These are phyloP conservation scores for Neurospora sp. DNA, from an alignment of 2,329 filamentous ascomycete species.

Conservation along the genomic window DNA sequence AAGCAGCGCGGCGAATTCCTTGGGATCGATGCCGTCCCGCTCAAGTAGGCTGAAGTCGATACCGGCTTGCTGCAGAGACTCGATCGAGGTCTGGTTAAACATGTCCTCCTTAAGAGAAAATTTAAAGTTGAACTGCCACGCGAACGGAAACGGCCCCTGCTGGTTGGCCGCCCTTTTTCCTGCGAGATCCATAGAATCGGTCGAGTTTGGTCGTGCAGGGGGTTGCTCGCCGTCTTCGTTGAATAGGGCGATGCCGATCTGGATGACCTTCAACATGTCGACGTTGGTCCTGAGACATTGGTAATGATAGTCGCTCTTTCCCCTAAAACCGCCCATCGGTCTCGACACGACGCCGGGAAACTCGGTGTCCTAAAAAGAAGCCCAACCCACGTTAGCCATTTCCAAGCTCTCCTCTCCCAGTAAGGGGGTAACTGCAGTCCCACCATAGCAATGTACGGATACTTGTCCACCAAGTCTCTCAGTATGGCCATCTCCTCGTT, in stretches of 20 bases:
- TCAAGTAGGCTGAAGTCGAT: conserved; percentile 82
- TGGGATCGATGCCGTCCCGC: conserved; percentile 80
- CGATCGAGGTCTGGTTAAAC: conserved; percentile 93
- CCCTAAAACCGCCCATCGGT: conserved; percentile 88
- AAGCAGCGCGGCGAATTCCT: conserved; percentile 78
- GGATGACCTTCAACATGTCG: conserved; percentile 93
- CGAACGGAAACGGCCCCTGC: conserved; percentile 60
- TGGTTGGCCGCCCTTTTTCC: conserved; percentile 28
- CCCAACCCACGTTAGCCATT: conserved; percentile 5
- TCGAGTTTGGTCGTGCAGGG: conserved; percentile 51
- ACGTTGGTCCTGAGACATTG: conserved; percentile 96
- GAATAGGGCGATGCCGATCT: conserved; percentile 90
- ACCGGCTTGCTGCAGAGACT: conserved; percentile 81
- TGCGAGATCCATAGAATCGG: conserved; percentile 30
- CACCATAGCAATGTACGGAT: conserved; percentile 97
- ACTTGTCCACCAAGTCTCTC: conserved; percentile 75
- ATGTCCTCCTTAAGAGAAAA: conserved; percentile 93
- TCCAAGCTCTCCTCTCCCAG: neutral
- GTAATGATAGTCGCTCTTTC: conserved; percentile 97
- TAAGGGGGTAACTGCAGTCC: conserved; percentile 23
- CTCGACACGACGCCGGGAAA: conserved; percentile 96
- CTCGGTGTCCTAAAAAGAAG: conserved; percentile 67
- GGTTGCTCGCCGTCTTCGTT: conserved; percentile 82
- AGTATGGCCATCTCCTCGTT: conserved; percentile 82
- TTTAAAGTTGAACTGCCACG: conserved; percentile 99